Percentiles rank a stretch among this genome's conserved stretches.
phyloP scores from a whole-genome alignment of 2,329 filamentous ascomycete species.

The Cercospora brassicicola region DNA sequence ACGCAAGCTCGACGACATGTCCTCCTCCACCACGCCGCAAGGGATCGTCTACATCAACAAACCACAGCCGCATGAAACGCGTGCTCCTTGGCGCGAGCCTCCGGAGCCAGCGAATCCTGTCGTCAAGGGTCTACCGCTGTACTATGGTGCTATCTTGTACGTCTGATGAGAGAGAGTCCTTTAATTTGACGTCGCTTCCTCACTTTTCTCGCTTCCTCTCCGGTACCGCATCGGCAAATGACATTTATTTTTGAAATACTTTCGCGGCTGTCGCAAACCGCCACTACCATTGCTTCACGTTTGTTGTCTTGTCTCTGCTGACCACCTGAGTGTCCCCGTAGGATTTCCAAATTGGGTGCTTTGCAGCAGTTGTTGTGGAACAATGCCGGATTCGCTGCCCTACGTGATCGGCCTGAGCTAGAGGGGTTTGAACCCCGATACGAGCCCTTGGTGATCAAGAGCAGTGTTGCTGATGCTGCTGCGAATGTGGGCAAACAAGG shows the following conservation, averaged over 20 bases:
- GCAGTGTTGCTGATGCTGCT: slow-evolving; percentile 31
- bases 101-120: slow-evolving; percentile 32
- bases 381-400: slow-evolving; percentile 65
- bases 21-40: slow-evolving; percentile 1
- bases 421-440: slow-evolving; percentile 57
- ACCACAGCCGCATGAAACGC: slow-evolving; percentile 22
- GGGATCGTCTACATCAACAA: slow-evolving; percentile 19
- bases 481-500: slow-evolving; percentile 10
- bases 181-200: not conserved
- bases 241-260: not conserved
- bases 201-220: not conserved
- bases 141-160: slow-evolving; percentile 63
- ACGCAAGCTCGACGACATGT: slow-evolving; percentile 10
- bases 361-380: slow-evolving; percentile 68
- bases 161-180: slow-evolving; percentile 30
- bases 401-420: slow-evolving; percentile 59
- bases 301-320: not conserved
- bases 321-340: slow-evolving; percentile 34
- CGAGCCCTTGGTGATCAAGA: slow-evolving; percentile 59
- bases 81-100: slow-evolving; percentile 59
- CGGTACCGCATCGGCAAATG: not conserved
- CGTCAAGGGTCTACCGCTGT: slow-evolving; percentile 48
- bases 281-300: not conserved
- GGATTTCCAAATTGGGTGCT: slow-evolving; percentile 58
- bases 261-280: not conserved